A percentile compares a stretch with the other conserved stretches of the same genome.
Conservation (phyloP, 495 filamentous ascomycete genomes). For the Evansstolkia leycettana region DNA sequence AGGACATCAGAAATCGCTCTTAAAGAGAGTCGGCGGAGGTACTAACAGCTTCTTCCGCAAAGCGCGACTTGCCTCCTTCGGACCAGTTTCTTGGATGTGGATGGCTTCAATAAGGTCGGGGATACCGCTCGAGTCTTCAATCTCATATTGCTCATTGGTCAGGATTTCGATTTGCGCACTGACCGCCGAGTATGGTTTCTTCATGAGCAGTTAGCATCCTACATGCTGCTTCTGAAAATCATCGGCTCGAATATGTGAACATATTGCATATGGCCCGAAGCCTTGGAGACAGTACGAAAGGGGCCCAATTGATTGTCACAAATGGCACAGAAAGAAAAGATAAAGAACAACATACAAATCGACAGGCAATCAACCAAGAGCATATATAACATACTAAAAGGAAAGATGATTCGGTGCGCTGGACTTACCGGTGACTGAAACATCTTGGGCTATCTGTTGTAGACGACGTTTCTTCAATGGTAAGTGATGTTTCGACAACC, state of each 20-base stretch:
- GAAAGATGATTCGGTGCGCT: too few relatives aligned
- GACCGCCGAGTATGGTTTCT: conserved; percentile 89
- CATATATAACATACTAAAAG: too few relatives aligned
- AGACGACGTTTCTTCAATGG: not conserved
- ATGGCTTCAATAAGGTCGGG: conserved; percentile 90
- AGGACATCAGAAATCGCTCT: conserved; percentile 5
- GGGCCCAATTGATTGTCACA: too few relatives aligned
- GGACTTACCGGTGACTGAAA: conserved; percentile 29
- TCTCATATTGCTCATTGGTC: conserved; percentile 78
- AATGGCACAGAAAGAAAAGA: too few relatives aligned
- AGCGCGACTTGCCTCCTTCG: conserved; percentile 81
- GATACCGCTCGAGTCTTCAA: conserved; percentile 84
- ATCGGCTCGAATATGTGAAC: not conserved
- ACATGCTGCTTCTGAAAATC: not conserved
- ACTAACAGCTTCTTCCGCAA: conserved; percentile 89
- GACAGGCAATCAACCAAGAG: too few relatives aligned
- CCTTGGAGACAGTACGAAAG: too few relatives aligned
- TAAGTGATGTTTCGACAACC: not conserved
- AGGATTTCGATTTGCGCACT: conserved; percentile 89
- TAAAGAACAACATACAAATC: too few relatives aligned
- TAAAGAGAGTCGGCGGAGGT: conserved; percentile 1
- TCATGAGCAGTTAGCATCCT: too few relatives aligned
- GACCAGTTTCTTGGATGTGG: conserved; percentile 76
- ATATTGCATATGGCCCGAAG: too few relatives aligned
- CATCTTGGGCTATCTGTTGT: conserved; percentile 15